Percentiles rank a stretch among this genome's conserved stretches.
phyloP scores from a whole-genome alignment of 2,329 filamentous ascomycete genomes.

The Aspergillus fructus region DNA sequence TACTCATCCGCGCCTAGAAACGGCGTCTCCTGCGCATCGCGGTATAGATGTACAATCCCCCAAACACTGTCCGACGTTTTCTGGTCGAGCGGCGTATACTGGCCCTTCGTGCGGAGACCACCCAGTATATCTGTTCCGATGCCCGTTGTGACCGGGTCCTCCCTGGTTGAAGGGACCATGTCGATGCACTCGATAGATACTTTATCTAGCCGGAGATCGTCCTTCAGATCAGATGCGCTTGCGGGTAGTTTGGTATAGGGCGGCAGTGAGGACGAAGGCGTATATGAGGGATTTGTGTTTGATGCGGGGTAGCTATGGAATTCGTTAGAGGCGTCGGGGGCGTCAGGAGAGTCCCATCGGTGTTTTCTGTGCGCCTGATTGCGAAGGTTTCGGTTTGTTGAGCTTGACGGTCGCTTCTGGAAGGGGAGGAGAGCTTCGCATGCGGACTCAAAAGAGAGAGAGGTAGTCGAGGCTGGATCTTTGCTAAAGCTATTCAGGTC shows the following conservation, averaged over 20 bases:
- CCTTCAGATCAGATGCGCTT: conserved; percentile 19
- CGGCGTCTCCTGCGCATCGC: conserved; percentile 74
- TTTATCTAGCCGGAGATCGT: conserved; percentile 80
- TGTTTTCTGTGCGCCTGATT: conserved; percentile 10
- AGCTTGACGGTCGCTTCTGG: conserved; percentile 27
- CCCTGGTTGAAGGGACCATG: conserved; percentile 50
- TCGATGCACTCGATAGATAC: conserved; percentile 80
- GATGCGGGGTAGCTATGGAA: conserved; percentile 12
- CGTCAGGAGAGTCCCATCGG: conserved; percentile 8
- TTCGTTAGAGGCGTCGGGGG: background rate
- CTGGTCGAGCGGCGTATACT: conserved; percentile 69
- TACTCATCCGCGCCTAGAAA: conserved; percentile 53
- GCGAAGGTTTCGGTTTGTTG: conserved; percentile 13
- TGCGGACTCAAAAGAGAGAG: conserved; percentile 34
- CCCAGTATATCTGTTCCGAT: conserved; percentile 54
- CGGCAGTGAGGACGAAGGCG: conserved; percentile 7
- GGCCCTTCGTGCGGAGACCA: conserved; percentile 78
- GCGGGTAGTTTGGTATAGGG: conserved; percentile 20
- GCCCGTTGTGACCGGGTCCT: conserved; percentile 46
- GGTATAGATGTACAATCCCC: conserved; percentile 92
- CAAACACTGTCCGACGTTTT: conserved; percentile 77
- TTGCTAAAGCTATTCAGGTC: conserved; percentile 13
- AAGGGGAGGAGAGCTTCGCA: conserved; percentile 40
- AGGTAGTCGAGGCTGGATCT: conserved; percentile 18
- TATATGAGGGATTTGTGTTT: background rate